phyloP scores from a whole-genome alignment of 2,329 filamentous ascomycete genomes.

The Cryphonectria naterciae region DNA sequence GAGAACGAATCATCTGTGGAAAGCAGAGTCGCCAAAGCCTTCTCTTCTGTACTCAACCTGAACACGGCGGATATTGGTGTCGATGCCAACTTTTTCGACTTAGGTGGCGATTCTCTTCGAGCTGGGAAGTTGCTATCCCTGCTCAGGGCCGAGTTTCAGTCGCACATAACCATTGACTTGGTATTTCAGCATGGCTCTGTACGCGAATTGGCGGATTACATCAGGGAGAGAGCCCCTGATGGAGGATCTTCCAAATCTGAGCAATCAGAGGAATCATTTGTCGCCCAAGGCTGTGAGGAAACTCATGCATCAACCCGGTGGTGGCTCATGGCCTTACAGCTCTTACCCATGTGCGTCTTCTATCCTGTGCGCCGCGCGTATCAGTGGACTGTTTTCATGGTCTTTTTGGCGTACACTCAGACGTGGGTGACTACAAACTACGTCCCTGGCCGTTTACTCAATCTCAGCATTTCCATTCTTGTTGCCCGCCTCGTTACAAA shows the following conservation, averaged over 20 bases:
- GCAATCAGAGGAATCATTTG: slow-evolving; percentile 14
- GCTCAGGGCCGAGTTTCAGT: slow-evolving; percentile 51
- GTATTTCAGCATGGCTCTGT: slow-evolving; percentile 56
- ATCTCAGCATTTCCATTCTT: slow-evolving; percentile 50
- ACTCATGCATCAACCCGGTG: slow-evolving; percentile 55
- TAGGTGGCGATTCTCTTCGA: slow-evolving; percentile 58
- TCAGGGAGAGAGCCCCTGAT: slow-evolving; percentile 10
- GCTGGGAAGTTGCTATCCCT: slow-evolving; percentile 56
- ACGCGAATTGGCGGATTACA: slow-evolving; percentile 40
- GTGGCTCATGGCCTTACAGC: slow-evolving; percentile 52
- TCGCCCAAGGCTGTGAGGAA: slow-evolving; percentile 29
- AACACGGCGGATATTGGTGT: slow-evolving; percentile 43
- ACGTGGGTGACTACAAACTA: slow-evolving; percentile 44
- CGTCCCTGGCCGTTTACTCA: slow-evolving; percentile 51
- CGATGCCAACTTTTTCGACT: slow-evolving; percentile 54
- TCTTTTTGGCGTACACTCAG: slow-evolving; percentile 47
- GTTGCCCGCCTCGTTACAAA: slow-evolving; percentile 46
- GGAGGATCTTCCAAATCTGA: not conserved
- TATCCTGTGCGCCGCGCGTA: slow-evolving; percentile 56
- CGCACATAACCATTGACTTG: slow-evolving; percentile 54
- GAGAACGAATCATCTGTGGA: slow-evolving; percentile 37
- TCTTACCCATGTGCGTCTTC: slow-evolving; percentile 53
- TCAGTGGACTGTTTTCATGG: slow-evolving; percentile 58
- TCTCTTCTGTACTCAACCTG: slow-evolving; percentile 50
- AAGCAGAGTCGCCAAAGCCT: slow-evolving; percentile 47